Base-by-base conservation (phyloP, 768 basidiomycete species). In the Amanita exitialis region DNA sequence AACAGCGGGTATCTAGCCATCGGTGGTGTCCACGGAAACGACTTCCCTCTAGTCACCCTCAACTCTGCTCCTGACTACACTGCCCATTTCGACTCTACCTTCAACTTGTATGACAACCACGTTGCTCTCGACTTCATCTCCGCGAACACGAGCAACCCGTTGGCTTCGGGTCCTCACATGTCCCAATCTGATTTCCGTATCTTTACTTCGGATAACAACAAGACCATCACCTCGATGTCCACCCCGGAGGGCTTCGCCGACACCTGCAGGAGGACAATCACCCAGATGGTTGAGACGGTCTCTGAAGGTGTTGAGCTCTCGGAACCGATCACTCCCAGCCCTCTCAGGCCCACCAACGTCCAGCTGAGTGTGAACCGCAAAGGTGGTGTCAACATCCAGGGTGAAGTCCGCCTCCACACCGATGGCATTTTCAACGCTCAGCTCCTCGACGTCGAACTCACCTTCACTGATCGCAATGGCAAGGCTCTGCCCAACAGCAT, bases 21-120 rank as follows among this genome's bases (percentile, higher is more conserved):
- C 15, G 66, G 67, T 25, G 64, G 65, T 20, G 63, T 67, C 1
- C 60, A 61, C 6, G 59, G 57, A 41, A 57, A 53, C 2, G 63
- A 63, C 35, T 66, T 67, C 50, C 64, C 66, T 0, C 2, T 5
- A 16, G 30, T 53, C 47, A 49, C 47, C 27, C 20, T 20, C 13
- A 4, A 30, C 37, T 39, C 36, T 18, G 13, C 37, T 39, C 37
- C 13, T 20, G 35, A 18, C 6, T 36, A 0, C 47, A 38, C 12
- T 4, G 2, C 23, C 15, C 47, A 49, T 37, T 49, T 39, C n/a
- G 47, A 49, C 36, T 49, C 47, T n/a, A 49, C 47, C 35, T 49
- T 49, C 37, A 37, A 37, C 6, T 12, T 38, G 0, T 49, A 37
- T 37, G 47, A 49, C 27, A 49, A 28, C 35, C 36, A 39, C 37